These are phyloP conservation scores for Corynespora cassiicola DNA, from an alignment of 2,329 filamentous ascomycete genomes.

Conservation along the genomic window DNA sequence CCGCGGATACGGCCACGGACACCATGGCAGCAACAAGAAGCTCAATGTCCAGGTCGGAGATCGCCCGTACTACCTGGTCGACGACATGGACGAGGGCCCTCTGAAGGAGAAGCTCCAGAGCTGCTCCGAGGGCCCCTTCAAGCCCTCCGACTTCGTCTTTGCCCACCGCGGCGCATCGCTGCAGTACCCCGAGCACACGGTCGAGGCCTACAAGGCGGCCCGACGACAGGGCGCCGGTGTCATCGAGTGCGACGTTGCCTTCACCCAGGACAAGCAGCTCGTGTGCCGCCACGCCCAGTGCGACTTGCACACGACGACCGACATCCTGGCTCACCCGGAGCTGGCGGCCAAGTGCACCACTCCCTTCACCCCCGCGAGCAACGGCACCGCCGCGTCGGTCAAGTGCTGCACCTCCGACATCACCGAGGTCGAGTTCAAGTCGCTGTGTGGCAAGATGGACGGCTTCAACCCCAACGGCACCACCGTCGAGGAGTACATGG, in stretches of 20 bases:
- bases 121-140: constrained; percentile 45
- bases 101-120: constrained; percentile 45
- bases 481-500: constrained; percentile 63
- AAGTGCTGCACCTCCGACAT: constrained; percentile 77
- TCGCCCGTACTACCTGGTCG: constrained; percentile 44
- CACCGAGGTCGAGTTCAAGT: constrained; percentile 70
- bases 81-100: constrained; percentile 46
- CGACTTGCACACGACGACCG: constrained; percentile 47
- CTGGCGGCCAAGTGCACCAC: constrained; percentile 45
- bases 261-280: constrained; percentile 46
- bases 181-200: constrained; percentile 44
- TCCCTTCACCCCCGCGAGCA: constrained; percentile 41
- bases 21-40: constrained; percentile 16
- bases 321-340: constrained; percentile 41
- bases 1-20: constrained; percentile 20
- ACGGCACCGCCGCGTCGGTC: constrained; percentile 59
- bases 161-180: constrained; percentile 45
- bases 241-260: constrained; percentile 47
- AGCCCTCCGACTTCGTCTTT: constrained; percentile 41
- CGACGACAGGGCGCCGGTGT: constrained; percentile 43
- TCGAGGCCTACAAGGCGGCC: constrained; percentile 37
- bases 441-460: constrained; percentile 70
- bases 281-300: constrained; percentile 47
- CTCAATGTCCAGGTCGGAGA: constrained; percentile 44
- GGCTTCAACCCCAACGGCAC: constrained; percentile 69